Percentiles rank a stretch among this genome's conserved stretches.
phyloP scores from a whole-genome alignment of 495 filamentous ascomycete genomes.

The Ramalina intermedia region DNA sequence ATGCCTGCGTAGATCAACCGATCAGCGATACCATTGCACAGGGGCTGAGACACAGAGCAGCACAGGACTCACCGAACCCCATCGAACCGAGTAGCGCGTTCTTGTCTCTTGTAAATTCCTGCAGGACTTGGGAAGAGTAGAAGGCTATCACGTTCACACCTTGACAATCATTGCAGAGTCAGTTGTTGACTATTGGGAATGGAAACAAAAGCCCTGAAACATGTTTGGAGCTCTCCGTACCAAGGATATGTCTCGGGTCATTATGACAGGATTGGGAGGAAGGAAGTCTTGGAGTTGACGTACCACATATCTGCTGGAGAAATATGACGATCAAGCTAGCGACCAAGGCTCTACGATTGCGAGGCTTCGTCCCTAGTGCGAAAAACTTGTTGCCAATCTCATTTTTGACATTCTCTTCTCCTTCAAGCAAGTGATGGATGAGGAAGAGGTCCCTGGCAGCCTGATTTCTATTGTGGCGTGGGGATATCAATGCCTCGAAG shows the following conservation, averaged over 20 bases:
- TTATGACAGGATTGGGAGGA: no score
- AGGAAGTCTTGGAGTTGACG: slow-evolving; percentile 14
- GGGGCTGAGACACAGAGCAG: no score
- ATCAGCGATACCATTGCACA: no score
- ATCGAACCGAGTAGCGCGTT: slow-evolving; percentile 35
- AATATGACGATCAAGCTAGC: slow-evolving; percentile 39
- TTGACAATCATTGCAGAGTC: no score
- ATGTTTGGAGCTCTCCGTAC: no score
- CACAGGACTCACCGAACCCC: slow-evolving; percentile 35
- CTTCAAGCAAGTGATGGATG: slow-evolving; percentile 30
- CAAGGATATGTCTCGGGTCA: no score
- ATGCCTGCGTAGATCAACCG: slow-evolving; percentile 13
- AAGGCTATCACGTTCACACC: slow-evolving; percentile 29
- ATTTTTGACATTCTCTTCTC: slow-evolving; percentile 31
- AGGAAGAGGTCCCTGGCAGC: slow-evolving; percentile 42
- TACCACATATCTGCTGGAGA: slow-evolving; percentile 37
- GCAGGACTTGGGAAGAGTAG: slow-evolving; percentile 28
- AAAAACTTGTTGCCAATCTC: slow-evolving; percentile 30
- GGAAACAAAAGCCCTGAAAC: no score
- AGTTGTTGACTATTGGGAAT: no score
- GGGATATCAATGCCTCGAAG: slow-evolving; percentile 28
- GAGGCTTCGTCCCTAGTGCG: slow-evolving; percentile 39
- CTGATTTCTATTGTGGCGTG: slow-evolving; percentile 33
- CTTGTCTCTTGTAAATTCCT: slow-evolving; percentile 32
- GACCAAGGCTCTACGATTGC: slow-evolving; percentile 38